Evolutionary conservation across 441 rosid genomes (phyloP).

Genomic region (Populus hybrid): DNA sequence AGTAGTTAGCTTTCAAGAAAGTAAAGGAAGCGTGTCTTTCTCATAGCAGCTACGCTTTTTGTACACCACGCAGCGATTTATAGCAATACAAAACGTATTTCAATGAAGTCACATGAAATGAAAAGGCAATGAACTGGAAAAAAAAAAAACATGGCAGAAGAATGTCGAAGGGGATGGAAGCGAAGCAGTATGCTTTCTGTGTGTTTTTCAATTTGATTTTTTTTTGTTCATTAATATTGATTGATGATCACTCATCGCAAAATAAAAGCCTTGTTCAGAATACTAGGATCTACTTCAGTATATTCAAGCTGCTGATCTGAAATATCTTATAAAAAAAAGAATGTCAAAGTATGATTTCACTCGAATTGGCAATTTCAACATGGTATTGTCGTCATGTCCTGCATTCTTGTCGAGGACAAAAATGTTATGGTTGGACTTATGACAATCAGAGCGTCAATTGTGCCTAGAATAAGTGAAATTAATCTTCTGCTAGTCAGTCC

Average conservation of each 20-base stretch:
- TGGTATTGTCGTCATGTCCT: not conserved
- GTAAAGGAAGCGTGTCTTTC: not conserved
- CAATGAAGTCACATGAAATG: not conserved
- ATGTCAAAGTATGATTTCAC: not conserved
- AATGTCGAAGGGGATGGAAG: not conserved
- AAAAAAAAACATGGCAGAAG: not conserved
- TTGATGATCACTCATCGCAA: too few species aligned
- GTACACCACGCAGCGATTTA: not conserved
- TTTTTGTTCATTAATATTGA: too few species aligned
- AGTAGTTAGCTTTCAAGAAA: not conserved
- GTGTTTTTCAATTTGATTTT: too few species aligned
- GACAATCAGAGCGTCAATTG: slow-evolving; percentile 37
- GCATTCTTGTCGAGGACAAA: not conserved
- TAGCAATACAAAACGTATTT: not conserved
- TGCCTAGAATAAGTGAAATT: slow-evolving; percentile 29
- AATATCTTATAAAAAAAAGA: too few species aligned
- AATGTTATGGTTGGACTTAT: slow-evolving; percentile 15
- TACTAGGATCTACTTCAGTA: too few species aligned
- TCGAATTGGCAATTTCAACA: not conserved
- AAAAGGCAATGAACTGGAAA: not conserved
- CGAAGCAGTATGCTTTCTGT: too few species aligned
- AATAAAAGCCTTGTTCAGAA: too few species aligned
- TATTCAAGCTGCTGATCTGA: too few species aligned
- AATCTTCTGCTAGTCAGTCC: not conserved
- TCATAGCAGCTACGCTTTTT: not conserved